These are phyloP conservation scores for Picea mariana DNA, from an alignment of 83 land plant genomes.

Conservation along the genomic window DNA sequence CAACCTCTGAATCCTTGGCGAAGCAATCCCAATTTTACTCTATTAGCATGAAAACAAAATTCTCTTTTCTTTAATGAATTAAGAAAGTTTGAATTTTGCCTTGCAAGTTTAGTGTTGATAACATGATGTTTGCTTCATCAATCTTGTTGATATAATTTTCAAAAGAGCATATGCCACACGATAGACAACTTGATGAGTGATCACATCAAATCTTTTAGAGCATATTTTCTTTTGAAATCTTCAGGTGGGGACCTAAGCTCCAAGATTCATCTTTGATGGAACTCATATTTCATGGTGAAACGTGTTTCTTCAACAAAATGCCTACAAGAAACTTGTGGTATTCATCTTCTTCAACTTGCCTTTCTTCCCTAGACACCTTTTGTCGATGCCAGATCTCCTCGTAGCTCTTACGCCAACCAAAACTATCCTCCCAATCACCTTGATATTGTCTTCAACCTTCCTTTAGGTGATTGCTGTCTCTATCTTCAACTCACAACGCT, in stretches of 20 bases:
- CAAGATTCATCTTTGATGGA: not conserved
- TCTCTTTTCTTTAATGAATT: not conserved
- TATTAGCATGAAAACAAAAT: not conserved
- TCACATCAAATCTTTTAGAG: not conserved
- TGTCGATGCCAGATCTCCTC: no score
- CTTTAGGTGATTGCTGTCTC: not conserved
- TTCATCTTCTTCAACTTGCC: not conserved
- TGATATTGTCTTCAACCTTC: not conserved
- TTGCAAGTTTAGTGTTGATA: not conserved
- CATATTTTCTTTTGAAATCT: not conserved
- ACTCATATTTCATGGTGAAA: not conserved
- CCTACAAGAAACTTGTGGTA: not conserved
- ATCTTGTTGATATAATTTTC: not conserved
- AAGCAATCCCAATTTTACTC: not conserved
- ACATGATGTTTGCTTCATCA: not conserved
- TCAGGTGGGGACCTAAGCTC: not conserved
- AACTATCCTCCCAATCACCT: not conserved
- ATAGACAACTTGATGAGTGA: not conserved
- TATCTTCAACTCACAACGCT: not conserved
- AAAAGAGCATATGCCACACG: not conserved
- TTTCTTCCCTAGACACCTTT: not conserved
- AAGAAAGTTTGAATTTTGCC: not conserved
- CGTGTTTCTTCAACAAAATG: not conserved
- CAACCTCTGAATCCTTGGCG: not conserved
- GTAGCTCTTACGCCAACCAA: no score